These are phyloP conservation scores for Lolium rigidum DNA, from an alignment of 176 grass and related monocot species.

Conservation along the genomic window DNA sequence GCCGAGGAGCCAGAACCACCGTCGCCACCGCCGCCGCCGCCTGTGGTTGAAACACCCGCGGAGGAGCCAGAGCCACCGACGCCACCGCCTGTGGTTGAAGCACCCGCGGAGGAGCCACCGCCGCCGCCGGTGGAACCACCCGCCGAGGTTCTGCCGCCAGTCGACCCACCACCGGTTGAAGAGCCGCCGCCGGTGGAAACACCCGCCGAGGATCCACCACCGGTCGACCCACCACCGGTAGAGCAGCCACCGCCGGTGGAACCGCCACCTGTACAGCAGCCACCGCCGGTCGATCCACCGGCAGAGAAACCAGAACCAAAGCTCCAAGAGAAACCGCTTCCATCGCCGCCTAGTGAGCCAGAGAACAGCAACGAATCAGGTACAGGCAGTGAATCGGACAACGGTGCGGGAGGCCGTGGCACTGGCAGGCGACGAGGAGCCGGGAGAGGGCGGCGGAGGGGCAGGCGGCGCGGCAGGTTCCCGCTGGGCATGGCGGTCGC, in stretches of 20 bases:
- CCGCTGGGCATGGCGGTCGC: conserved; percentile 35
- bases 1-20: neutral
- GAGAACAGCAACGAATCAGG: neutral
- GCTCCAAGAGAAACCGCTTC: neutral
- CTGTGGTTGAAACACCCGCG: neutral
- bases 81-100: neutral
- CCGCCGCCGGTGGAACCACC: neutral
- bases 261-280: too few species aligned
- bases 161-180: neutral
- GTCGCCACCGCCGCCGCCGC: neutral
- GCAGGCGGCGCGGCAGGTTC: neutral
- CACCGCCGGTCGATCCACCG: neutral
- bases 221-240: neutral
- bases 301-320: neutral
- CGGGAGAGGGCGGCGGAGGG: neutral
- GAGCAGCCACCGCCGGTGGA: neutral
- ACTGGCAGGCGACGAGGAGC: neutral
- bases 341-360: neutral
- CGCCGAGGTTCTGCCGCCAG: too few species aligned
- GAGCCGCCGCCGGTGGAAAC: neutral
- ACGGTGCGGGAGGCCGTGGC: neutral
- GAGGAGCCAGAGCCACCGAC: neutral
- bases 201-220: neutral
- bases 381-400: neutral
- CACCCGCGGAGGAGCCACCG: neutral